phyloP scores from a whole-genome alignment of 345 rosid genomes.

The Xanthoceras sorbifolium region DNA sequence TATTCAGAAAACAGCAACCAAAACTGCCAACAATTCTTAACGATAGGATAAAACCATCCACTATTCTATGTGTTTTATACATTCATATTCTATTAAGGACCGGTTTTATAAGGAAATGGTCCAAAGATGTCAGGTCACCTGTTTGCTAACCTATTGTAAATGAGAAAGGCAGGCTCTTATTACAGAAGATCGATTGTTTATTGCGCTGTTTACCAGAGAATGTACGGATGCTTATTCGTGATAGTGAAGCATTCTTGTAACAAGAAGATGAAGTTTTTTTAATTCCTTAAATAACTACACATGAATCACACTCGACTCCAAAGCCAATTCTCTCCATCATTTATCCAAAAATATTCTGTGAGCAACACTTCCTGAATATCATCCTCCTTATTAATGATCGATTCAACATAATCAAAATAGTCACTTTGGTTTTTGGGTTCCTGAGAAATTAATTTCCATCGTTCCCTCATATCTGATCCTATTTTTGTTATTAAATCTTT shows the following conservation, averaged over 20 bases:
- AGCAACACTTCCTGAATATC: neutral
- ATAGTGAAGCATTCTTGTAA: neutral
- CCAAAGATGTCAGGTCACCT: neutral
- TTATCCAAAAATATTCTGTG: neutral
- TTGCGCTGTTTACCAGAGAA: neutral
- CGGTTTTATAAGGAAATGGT: neutral
- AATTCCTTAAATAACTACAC: neutral
- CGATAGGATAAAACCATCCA: neutral
- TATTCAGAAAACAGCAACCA: neutral
- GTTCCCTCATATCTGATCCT: neutral
- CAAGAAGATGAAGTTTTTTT: neutral
- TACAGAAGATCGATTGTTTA: neutral
- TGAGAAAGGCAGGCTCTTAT: neutral
- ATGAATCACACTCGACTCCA: neutral
- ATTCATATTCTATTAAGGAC: neutral
- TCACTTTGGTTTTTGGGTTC: neutral
- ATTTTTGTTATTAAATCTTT: neutral
- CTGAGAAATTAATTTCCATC: neutral
- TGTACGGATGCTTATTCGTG: neutral
- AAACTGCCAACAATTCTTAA: neutral
- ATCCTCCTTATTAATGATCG: neutral
- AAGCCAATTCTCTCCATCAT: neutral
- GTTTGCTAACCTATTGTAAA: neutral
- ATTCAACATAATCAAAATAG: neutral
- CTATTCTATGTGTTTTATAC: neutral